Evolutionary conservation across 805 yeast genomes (phyloP).

Genomic region (Metschnikowia similis): DNA sequence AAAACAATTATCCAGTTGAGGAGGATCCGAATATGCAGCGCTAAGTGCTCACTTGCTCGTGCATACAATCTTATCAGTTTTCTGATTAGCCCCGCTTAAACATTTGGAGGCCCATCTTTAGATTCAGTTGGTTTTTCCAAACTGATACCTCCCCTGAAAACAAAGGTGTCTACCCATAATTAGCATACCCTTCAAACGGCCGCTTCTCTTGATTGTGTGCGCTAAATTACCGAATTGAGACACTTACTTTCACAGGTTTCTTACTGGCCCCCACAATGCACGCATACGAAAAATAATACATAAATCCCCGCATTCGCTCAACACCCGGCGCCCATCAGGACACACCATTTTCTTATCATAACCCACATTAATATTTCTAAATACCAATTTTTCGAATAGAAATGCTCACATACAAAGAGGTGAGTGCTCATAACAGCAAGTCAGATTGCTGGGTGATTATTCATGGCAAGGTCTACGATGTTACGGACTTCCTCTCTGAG

Average conservation of each 20-base stretch:
- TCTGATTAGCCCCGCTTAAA: too few relatives aligned
- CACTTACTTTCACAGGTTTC: not conserved
- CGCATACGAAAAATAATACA: not conserved
- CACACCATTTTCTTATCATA: not conserved
- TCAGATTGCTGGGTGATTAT: slow-evolving; percentile 83
- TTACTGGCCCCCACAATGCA: slow-evolving; percentile 1
- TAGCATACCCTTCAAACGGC: not conserved
- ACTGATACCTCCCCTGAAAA: too few relatives aligned
- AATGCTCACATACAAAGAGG: slow-evolving; percentile 24
- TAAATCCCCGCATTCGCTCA: slow-evolving; percentile 2
- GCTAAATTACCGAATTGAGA: not conserved
- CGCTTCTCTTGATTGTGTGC: not conserved
- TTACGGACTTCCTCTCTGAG: slow-evolving; percentile 55
- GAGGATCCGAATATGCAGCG: too few relatives aligned
- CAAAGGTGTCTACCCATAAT: not conserved
- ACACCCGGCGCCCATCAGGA: not conserved
- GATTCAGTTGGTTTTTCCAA: too few relatives aligned
- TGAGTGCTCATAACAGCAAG: slow-evolving; percentile 45
- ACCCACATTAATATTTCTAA: not conserved
- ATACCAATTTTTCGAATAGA: not conserved
- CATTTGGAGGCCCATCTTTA: too few relatives aligned
- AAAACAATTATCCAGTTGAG: too few relatives aligned
- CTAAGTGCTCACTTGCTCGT: too few relatives aligned
- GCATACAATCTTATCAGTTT: too few relatives aligned
- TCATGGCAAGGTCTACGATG: slow-evolving; percentile 74